phyloP scores from a whole-genome alignment of 1,284 basidiomycete genomes.

The Pyrrhoderma lamaoense region DNA sequence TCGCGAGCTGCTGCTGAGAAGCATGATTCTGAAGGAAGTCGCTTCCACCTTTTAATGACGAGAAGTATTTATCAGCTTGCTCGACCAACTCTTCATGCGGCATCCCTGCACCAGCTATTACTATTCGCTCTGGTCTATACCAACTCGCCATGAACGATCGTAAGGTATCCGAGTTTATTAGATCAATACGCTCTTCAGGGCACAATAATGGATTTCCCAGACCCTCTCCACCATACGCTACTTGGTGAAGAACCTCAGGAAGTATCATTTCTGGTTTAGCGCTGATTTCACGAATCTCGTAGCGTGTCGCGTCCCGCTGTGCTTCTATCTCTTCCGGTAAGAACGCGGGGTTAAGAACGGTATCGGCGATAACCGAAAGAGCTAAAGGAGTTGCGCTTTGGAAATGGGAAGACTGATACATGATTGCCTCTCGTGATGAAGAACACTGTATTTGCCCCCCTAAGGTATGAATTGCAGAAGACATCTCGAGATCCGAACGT shows the following conservation, averaged over 20 bases:
- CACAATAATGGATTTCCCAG: slow-evolving; percentile 89
- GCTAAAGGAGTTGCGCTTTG: slow-evolving; percentile 78
- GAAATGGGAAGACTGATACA: slow-evolving; percentile 98
- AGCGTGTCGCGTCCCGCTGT: slow-evolving; percentile 85
- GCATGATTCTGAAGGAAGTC: slow-evolving; percentile 26
- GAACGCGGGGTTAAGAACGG: slow-evolving; percentile 77
- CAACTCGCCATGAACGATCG: slow-evolving; percentile 70
- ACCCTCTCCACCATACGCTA: slow-evolving; percentile 75
- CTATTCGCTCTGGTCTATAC: slow-evolving; percentile 92
- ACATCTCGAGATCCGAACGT: slow-evolving; percentile 71
- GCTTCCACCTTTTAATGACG: slow-evolving; percentile 47
- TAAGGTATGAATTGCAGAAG: slow-evolving; percentile 72
- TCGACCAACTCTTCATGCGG: slow-evolving; percentile 84
- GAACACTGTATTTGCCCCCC: slow-evolving; percentile 93
- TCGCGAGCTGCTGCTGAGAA: slow-evolving; percentile 27
- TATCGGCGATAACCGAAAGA: slow-evolving; percentile 86
- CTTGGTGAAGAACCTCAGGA: slow-evolving; percentile 86
- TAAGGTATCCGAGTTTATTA: slow-evolving; percentile 62
- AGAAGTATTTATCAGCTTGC: slow-evolving; percentile 79
- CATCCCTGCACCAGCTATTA: slow-evolving; percentile 92
- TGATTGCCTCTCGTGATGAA: slow-evolving; percentile 89
- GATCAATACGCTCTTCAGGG: slow-evolving; percentile 74
- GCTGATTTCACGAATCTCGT: slow-evolving; percentile 86
- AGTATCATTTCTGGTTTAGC: slow-evolving; percentile 92
- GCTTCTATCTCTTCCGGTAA: slow-evolving; percentile 73